Base-by-base conservation (phyloP, 225 moss, liverwort and hornwort species). In the Bryum argenteum region DNA sequence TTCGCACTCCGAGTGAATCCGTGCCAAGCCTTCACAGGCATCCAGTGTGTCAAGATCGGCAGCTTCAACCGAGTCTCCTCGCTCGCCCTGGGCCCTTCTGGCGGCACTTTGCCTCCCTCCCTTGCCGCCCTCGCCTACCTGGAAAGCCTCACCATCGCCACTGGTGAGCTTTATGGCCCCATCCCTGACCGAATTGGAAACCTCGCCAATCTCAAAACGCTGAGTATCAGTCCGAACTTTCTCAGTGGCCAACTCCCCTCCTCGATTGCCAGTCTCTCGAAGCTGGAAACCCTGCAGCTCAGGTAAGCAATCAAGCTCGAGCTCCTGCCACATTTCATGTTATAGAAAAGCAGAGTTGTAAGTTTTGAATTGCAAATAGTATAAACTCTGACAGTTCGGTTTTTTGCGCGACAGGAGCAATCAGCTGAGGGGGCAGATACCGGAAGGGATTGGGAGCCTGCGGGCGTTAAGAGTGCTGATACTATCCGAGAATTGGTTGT, bases 1-100 rank as follows among this genome's bases (percentile, higher is more conserved):
- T 86, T 86, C 56, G 6, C 71, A 0, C 75, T 82, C 10, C 71
- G 72, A 4, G 61, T 75, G 41, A 80, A 86, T 68, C 86, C 86
- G 0, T 86, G 86, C 75, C 71, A 43, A 17, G 41, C 71, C 18
- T 86, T 86, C 52, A 3, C 65, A 16, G 86, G 86, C 0, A 17
- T 86, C 1, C 66, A 83, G 0, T 86, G 86, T 42, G 1, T 45
- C 0, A 50, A 38, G 11, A 12, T 86, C 16, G 82, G 68, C 19
- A 19, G 50, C 57, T 83, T 83, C 78, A 77, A 80, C 39, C 1
- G 86, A 17, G 15, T 86, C 18, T n/a, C 53, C 1, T 54, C 71
- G 0, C 86, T 86, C 1, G 61, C 80, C 1, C 72, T 86, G 1
- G 86, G 82, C 3, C 80, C 82, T 0, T 54, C 54, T 8, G 19